phyloP scores from a whole-genome alignment of 2,329 filamentous ascomycete species.

The Beauveria medogensis region DNA sequence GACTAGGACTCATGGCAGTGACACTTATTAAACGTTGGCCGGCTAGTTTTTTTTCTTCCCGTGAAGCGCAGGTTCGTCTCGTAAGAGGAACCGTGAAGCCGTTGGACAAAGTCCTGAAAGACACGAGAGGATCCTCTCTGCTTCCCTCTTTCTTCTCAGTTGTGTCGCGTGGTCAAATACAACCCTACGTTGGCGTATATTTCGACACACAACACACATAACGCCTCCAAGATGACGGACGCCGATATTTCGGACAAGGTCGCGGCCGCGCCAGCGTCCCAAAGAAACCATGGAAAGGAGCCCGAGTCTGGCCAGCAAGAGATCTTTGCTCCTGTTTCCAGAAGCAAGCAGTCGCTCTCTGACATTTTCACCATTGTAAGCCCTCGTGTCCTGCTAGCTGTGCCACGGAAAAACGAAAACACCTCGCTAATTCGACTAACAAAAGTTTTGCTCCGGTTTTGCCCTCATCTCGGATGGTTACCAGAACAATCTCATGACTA shows the following conservation, averaged over 20 bases:
- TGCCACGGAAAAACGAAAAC: not conserved
- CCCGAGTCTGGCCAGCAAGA: not conserved
- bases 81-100: not conserved
- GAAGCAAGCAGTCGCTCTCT: constrained; percentile 16
- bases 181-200: not conserved
- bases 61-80: not conserved
- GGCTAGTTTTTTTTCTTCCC: not conserved
- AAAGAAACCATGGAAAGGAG: not conserved
- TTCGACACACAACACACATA: not conserved
- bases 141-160: not conserved
- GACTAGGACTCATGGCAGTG: not conserved
- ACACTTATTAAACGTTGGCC: not conserved
- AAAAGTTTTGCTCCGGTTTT: constrained; percentile 23
- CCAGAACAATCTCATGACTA: constrained; percentile 30
- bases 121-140: not conserved
- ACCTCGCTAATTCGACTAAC: not conserved
- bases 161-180: not conserved
- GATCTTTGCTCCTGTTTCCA: not conserved
- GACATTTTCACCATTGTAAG: constrained; percentile 22
- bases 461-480: constrained; percentile 29
- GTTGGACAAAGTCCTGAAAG: not conserved
- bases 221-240: not conserved
- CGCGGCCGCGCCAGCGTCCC: not conserved
- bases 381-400: not conserved
- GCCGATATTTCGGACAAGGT: constrained; percentile 1